Conservation (phyloP, 2,329 filamentous ascomycete species). For the Nannizzia gypsea region DNA sequence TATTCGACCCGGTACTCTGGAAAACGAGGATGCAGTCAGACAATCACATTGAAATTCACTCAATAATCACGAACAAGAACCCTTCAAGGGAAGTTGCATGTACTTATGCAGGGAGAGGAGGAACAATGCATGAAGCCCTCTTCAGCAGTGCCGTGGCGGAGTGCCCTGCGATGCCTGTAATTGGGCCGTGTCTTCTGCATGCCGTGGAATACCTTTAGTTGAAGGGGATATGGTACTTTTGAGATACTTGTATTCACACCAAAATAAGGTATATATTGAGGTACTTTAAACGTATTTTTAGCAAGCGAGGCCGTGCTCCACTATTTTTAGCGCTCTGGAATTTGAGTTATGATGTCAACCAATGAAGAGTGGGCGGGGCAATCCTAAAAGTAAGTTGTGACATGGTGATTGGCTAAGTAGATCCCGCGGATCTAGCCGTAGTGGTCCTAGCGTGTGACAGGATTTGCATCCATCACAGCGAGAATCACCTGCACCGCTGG, state of each 20-base stretch:
- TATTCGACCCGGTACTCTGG: neutral
- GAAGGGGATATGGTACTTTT: neutral
- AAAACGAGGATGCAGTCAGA: neutral
- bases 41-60: neutral
- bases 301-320: neutral
- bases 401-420: neutral
- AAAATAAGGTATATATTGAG: neutral
- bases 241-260: neutral
- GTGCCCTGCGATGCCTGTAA: neutral
- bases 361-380: neutral
- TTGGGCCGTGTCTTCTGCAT: neutral
- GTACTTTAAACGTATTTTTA: neutral
- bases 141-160: neutral
- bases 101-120: neutral
- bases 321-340: neutral
- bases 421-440: neutral
- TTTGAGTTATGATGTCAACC: neutral
- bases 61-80: neutral
- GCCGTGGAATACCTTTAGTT: neutral
- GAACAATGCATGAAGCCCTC: neutral
- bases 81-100: neutral
- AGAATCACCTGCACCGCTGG: neutral
- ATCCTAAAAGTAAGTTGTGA: neutral
- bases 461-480: neutral
- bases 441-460: slow-evolving; percentile 3